Evolutionary conservation across 2,329 filamentous ascomycete species (phyloP).

Genomic region (Dissoconium aciculare): DNA sequence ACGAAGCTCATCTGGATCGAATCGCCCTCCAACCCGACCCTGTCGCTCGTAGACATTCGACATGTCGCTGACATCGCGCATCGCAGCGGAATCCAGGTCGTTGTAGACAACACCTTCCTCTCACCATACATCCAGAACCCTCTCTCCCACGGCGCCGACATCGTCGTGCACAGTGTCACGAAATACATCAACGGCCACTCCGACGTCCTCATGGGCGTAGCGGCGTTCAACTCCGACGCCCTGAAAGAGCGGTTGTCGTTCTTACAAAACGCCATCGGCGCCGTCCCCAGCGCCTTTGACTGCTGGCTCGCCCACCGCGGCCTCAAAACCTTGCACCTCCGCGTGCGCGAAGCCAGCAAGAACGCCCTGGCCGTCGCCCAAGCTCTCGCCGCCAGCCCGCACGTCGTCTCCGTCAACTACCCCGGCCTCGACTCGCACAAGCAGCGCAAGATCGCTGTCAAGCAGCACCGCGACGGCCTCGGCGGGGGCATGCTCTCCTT

Average conservation of each 20-base stretch:
- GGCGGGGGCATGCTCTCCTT: slow-evolving; percentile 97
- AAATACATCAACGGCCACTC: slow-evolving; percentile 98
- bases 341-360: slow-evolving; percentile 65
- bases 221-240: slow-evolving; percentile 78
- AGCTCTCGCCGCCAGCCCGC: slow-evolving; percentile 61
- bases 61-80: slow-evolving; percentile 73
- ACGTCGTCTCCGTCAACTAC: slow-evolving; percentile 88
- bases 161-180: slow-evolving; percentile 91
- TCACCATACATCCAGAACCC: slow-evolving; percentile 95
- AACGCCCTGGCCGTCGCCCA: slow-evolving; percentile 68
- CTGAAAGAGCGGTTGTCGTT: slow-evolving; percentile 68
- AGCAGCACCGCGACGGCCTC: slow-evolving; percentile 87
- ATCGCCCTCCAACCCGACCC: slow-evolving; percentile 83
- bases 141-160: slow-evolving; percentile 84
- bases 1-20: slow-evolving; percentile 98
- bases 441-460: slow-evolving; percentile 67
- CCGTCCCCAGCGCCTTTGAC: slow-evolving; percentile 88
- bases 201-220: slow-evolving; percentile 94
- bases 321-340: slow-evolving; percentile 88
- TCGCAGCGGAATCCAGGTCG: slow-evolving; percentile 75
- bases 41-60: slow-evolving; percentile 83
- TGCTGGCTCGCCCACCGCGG: slow-evolving; percentile 96
- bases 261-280: slow-evolving; percentile 93
- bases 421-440: slow-evolving; percentile 79
- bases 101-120: slow-evolving; percentile 99